Base-by-base conservation (phyloP, 345 rosid species). In the Syzygium aqueum region DNA sequence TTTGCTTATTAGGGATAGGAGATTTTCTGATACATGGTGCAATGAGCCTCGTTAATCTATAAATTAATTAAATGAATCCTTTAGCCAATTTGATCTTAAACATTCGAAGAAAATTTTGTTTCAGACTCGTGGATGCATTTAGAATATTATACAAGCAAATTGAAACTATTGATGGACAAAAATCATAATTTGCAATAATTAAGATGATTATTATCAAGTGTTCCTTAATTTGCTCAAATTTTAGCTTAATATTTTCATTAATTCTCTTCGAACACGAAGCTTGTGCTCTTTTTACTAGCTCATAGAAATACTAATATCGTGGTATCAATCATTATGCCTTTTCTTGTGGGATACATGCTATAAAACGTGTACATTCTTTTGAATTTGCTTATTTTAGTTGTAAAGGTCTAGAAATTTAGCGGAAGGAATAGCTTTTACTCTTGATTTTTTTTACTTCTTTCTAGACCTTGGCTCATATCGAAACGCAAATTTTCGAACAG, bases 71-170 rank as follows among this genome's bases (percentile, higher is more conserved):
- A 28, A 5, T 5, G 8, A 63, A 14, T 0, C 2, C 5, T 65
- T 0, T 2, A 0, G 3, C 22, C 1, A 0, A 1, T 33, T 8
- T 1, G 2, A 67, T 67, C 40, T 17, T 1, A 33, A 33, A 16
- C 10, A 0, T 16, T 30, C 4, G 33, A 2, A 0, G 8, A 10
- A 65, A 30, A 65, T 65, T 30, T 16, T 22, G 0, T 15, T 3
- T 3, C 7, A 28, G 30, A 30, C 5, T 65, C 22, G 2, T 65
- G 0, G 10, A 8, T 1, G 16, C 0, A 65, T 65, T 30, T 30
- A 65, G 7, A 30, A 16, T 22, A 30, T 4, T 3, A 30, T 16
- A 30, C 5, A 1, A 7, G 9, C 11, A 3, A 0, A 1, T 8
- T 2, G 3, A 30, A 16, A 30, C 2, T 15, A 17, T 65, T 59